Base-by-base conservation (phyloP, 1,284 basidiomycete species). In the Moesziomyces globuligerus region DNA sequence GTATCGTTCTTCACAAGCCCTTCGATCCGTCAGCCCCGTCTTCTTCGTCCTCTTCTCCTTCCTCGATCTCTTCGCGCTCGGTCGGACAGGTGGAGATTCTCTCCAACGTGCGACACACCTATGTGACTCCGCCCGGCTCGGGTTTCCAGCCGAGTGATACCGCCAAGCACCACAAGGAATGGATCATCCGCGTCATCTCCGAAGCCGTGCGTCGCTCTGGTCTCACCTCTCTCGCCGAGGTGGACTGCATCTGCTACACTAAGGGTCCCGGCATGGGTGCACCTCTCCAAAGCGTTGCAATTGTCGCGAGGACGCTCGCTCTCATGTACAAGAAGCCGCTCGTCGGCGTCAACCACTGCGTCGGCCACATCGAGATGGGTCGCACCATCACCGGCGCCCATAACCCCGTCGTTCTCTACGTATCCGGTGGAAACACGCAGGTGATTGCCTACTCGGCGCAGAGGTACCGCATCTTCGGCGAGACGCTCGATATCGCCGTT, bases 241-340 rank as follows among this genome's bases (percentile, higher is more conserved):
- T 98, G 38, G 92, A 97, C 79, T 95, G 94, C 75, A 94, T 99
- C 49, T 97, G 94, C 80, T 99, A 90, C 82, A 99, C 95, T 0
- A 95, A 98, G 86, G 95, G 94, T 90, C 96, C 96, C 7, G 96
- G 96, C 0, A 98, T 99, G 96, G 96, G 96, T 47, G 94, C 93
- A 40, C 95, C 95, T 1, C 84, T 99, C 15, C 93, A 96, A 79
- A 94, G 93, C 3, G 94, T 98, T 17, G 94, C 93, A 0, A 85
- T 98, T 23, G 92, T 98, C n/a, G 94, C 96, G 1, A 87, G 96
- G 44, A 97, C 93, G 1, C 86, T 99, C 17, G 90, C 93, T 0
- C 86, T 95, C 18, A 84, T 98, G 61, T 94, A 91, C 83, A 84
- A 88, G 75, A 96, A 96, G 79, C 96, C 96, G 1, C 86, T 99